Conservation (phyloP, 2,329 filamentous ascomycete genomes). For the Rutstroemia sp. region DNA sequence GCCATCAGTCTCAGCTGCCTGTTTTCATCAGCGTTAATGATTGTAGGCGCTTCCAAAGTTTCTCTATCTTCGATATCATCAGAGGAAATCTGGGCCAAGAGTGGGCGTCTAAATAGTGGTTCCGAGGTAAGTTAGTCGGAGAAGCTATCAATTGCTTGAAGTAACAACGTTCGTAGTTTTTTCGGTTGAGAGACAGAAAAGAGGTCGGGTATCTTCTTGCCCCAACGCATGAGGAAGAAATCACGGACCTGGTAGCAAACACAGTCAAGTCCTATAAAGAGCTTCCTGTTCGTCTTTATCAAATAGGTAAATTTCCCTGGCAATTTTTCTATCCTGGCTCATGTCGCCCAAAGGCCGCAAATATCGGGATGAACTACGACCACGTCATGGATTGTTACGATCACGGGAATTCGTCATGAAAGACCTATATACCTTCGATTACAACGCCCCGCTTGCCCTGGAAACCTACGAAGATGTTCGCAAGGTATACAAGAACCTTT, state of each 20-base stretch:
- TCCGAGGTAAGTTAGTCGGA: conserved; percentile 54
- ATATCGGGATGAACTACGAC: conserved; percentile 86
- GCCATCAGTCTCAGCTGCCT: conserved; percentile 4
- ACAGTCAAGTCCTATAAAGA: conserved; percentile 77
- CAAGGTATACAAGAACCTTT: conserved; percentile 65
- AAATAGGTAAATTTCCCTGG: conserved; percentile 59
- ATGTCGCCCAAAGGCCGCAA: conserved; percentile 57
- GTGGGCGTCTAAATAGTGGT: conserved; percentile 67
- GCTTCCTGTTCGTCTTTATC: conserved; percentile 80
- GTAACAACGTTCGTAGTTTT: conserved; percentile 50
- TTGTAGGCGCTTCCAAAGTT: conserved; percentile 65
- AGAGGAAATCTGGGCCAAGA: conserved; percentile 74
- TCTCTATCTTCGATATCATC: conserved; percentile 81
- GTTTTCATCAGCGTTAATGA: neutral
- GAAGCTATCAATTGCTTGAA: neutral
- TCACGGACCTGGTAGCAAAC: conserved; percentile 70
- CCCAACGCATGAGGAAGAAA: conserved; percentile 95
- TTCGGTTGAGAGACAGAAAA: conserved; percentile 74
- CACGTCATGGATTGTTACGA: conserved; percentile 78
- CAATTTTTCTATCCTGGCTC: neutral
- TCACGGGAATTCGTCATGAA: conserved; percentile 96
- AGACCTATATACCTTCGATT: conserved; percentile 93
- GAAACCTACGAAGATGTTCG: conserved; percentile 72
- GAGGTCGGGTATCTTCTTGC: conserved; percentile 68
- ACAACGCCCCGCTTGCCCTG: conserved; percentile 58